Evolutionary conservation across 345 rosid genomes (phyloP).

Genomic region (Eutrema heterophyllum): DNA sequence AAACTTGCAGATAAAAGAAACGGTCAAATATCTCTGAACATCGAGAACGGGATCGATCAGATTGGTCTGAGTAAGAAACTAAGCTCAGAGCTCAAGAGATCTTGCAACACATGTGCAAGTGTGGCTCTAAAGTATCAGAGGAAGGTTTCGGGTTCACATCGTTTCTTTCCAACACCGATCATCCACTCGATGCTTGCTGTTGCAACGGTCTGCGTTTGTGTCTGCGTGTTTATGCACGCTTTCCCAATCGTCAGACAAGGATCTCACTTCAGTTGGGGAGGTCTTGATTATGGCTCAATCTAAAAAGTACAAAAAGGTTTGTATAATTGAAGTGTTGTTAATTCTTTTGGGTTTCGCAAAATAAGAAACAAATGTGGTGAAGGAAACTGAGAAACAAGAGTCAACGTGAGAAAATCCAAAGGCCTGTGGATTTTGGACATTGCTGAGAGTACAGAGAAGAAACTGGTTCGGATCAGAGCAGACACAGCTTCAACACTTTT

Average conservation of each 20-base stretch:
- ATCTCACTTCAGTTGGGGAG: conserved; percentile 80
- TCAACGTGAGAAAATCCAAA: neutral
- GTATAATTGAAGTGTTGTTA: neutral
- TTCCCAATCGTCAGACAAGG: conserved; percentile 50
- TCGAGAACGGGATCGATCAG: conserved; percentile 41
- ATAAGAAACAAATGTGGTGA: neutral
- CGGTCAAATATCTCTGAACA: conserved; percentile 53
- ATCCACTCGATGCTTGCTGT: conserved; percentile 74
- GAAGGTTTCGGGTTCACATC: conserved; percentile 41
- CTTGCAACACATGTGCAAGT: conserved; percentile 55
- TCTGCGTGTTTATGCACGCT: conserved; percentile 71
- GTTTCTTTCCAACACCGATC: conserved; percentile 68
- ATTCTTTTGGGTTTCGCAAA: neutral
- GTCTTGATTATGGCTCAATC: conserved; percentile 57
- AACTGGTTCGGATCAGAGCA: neutral
- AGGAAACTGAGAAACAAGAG: neutral
- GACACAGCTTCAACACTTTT: conserved; percentile 1
- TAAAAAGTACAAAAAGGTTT: conserved; percentile 20
- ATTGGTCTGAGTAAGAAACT: conserved; percentile 21
- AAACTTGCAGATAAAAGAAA: conserved; percentile 63
- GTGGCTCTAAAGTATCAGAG: conserved; percentile 45
- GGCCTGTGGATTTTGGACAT: neutral
- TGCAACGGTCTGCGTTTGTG: conserved; percentile 90
- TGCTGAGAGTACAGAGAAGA: conserved; percentile 6
- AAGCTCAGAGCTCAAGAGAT: conserved; percentile 27